These are phyloP conservation scores for Prunus yedoensis DNA, from an alignment of 331 rosid species.

Conservation along the genomic window DNA sequence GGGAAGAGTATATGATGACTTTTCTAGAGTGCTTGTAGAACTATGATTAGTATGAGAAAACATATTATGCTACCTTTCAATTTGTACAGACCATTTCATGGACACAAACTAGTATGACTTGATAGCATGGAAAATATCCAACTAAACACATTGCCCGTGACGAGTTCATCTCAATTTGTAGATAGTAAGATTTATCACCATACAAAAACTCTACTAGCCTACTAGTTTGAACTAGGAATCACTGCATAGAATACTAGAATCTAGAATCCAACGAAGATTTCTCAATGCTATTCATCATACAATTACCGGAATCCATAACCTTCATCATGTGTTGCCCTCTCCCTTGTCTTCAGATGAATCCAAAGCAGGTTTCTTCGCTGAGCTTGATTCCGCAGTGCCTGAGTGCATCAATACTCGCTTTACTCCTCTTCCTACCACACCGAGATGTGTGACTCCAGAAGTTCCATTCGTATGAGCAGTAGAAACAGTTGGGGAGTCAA, in stretches of 20 bases:
- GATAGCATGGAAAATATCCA: not conserved
- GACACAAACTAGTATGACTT: not conserved
- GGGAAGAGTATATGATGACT: no score
- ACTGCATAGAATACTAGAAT: not conserved
- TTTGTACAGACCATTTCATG: not conserved
- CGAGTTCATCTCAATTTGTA: not conserved
- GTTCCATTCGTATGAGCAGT: constrained; percentile 78
- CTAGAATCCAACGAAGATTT: not conserved
- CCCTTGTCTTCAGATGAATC: constrained; percentile 60
- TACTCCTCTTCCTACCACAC: constrained; percentile 97
- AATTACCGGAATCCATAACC: constrained; percentile 8
- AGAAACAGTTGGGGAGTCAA: constrained; percentile 81
- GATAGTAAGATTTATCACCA: not conserved
- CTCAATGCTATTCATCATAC: not conserved
- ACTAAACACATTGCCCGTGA: not conserved
- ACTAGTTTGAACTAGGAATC: not conserved
- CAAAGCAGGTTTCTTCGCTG: constrained; percentile 59
- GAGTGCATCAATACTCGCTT: constrained; percentile 61
- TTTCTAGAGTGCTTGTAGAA: not conserved
- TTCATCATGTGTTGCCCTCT: constrained; percentile 43
- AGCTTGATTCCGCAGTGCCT: constrained; percentile 42
- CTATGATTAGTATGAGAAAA: not conserved
- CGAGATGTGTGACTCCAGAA: constrained; percentile 87
- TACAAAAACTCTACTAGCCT: not conserved
- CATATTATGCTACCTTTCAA: not conserved